A percentile compares a stretch with the other conserved stretches of the same genome.
phyloP scores from a whole-genome alignment of 164 flowering plant species.

The Vitis rupestris region DNA sequence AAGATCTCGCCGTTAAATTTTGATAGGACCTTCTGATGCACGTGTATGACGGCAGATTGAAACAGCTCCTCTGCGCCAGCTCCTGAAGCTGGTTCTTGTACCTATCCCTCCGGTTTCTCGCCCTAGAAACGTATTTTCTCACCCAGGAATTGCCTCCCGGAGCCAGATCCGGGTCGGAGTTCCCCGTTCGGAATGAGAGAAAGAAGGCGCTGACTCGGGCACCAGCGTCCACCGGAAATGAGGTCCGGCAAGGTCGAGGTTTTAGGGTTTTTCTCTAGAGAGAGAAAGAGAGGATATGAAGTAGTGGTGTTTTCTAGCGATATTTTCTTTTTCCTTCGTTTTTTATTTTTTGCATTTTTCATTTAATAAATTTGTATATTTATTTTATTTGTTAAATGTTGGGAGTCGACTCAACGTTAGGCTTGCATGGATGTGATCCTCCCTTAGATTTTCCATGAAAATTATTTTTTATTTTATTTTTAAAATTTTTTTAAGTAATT shows the following conservation, averaged over 20 bases:
- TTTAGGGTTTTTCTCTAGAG: slow-evolving; percentile 21
- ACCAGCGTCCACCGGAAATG: background rate
- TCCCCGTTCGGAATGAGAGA: background rate
- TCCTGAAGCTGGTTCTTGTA: slow-evolving; percentile 99
- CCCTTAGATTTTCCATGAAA: slow-evolving; percentile 8
- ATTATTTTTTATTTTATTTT: background rate
- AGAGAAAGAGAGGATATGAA: slow-evolving; percentile 11
- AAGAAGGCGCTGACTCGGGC: background rate
- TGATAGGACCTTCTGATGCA: slow-evolving; percentile 97
- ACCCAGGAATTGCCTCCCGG: background rate
- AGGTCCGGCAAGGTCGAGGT: slow-evolving; percentile 8
- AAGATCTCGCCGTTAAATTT: slow-evolving; percentile 93
- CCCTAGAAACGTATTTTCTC: background rate
- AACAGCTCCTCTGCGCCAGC: slow-evolving; percentile 99
- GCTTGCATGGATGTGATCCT: slow-evolving; percentile 30
- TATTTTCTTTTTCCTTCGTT: background rate
- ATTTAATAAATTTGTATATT: background rate
- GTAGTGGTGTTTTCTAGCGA: background rate
- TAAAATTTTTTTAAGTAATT: background rate
- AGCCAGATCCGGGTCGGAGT: slow-evolving; percentile 16
- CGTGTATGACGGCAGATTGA: slow-evolving; percentile 85
- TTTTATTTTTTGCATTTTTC: background rate
- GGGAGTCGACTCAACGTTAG: slow-evolving; percentile 39
- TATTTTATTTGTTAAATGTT: slow-evolving; percentile 14
- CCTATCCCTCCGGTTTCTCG: slow-evolving; percentile 23